Evolutionary conservation across 306 rosid genomes (phyloP).

Genomic region (Cucurbita pepo): DNA sequence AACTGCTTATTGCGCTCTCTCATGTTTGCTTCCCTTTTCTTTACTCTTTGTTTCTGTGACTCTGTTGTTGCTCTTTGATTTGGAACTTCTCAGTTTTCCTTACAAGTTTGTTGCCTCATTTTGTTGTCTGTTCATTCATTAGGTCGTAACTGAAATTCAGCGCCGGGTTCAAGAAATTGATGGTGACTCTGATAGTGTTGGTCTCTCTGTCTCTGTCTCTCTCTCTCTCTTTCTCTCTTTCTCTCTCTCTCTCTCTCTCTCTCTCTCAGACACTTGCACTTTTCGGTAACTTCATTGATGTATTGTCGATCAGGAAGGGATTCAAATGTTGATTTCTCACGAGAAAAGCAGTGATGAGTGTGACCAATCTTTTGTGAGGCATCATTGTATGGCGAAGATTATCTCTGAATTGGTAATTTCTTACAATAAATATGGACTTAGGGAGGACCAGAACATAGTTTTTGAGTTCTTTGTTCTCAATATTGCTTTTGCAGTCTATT

Average conservation of each 20-base stretch:
- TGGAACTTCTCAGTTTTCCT: neutral
- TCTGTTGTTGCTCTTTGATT: neutral
- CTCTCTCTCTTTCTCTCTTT: neutral
- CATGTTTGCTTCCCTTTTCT: conserved; percentile 9
- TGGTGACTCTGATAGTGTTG: conserved; percentile 13
- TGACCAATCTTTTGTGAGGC: conserved; percentile 5
- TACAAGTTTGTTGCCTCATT: neutral
- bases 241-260: neutral
- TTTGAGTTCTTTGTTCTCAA: neutral
- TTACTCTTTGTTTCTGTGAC: neutral
- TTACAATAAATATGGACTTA: neutral
- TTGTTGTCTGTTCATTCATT: neutral
- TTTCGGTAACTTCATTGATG: neutral
- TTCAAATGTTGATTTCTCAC: conserved; percentile 1
- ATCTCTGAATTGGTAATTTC: conserved; percentile 18
- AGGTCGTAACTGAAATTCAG: conserved; percentile 22
- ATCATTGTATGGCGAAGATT: conserved; percentile 10
- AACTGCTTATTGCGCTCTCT: conserved; percentile 25
- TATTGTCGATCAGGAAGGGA: conserved; percentile 10
- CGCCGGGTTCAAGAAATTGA: conserved; percentile 11
- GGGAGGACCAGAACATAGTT: neutral
- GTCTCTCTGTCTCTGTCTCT: conserved; percentile 5
- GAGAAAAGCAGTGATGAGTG: conserved; percentile 5
- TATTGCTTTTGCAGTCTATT: neutral
- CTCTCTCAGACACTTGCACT: neutral